Conservation (phyloP, 2,329 filamentous ascomycete genomes). For the Colletotrichum magnum region DNA sequence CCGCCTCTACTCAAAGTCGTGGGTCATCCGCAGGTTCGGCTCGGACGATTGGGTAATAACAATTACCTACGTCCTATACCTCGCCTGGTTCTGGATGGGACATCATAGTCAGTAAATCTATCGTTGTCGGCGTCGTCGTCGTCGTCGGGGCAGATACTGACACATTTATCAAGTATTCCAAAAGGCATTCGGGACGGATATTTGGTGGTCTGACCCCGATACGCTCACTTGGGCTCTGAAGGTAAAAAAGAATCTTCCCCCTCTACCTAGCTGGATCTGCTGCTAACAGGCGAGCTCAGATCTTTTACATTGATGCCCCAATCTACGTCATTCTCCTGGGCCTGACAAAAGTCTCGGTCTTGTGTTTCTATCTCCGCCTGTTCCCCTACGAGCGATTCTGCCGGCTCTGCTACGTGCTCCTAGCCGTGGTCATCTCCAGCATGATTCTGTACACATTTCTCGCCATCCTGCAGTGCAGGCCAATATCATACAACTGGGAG, state of each 20-base stretch:
- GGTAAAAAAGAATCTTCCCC: background rate
- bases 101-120: conserved; percentile 14
- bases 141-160: background rate
- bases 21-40: conserved; percentile 19
- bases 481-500: conserved; percentile 32
- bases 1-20: conserved; percentile 16
- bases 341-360: conserved; percentile 23
- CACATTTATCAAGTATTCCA: background rate
- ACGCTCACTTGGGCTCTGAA: conserved; percentile 28
- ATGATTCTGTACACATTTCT: background rate
- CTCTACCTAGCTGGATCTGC: background rate
- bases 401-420: conserved; percentile 15
- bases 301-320: conserved; percentile 21
- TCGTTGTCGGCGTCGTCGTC: too few relatives aligned
- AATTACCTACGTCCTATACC: conserved; percentile 15
- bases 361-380: conserved; percentile 29
- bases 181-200: conserved; percentile 20
- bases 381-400: conserved; percentile 30
- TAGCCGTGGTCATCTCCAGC: conserved; percentile 5
- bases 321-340: conserved; percentile 23
- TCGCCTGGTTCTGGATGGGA: conserved; percentile 15
- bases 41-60: conserved; percentile 28
- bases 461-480: conserved; percentile 12
- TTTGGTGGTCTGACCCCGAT: conserved; percentile 20
- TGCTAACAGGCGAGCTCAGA: background rate